Evolutionary conservation across 1,139 yeast genomes (phyloP), one percentile per base, ranked within the genome.

Genomic region (Candida gigantensis): DNA sequence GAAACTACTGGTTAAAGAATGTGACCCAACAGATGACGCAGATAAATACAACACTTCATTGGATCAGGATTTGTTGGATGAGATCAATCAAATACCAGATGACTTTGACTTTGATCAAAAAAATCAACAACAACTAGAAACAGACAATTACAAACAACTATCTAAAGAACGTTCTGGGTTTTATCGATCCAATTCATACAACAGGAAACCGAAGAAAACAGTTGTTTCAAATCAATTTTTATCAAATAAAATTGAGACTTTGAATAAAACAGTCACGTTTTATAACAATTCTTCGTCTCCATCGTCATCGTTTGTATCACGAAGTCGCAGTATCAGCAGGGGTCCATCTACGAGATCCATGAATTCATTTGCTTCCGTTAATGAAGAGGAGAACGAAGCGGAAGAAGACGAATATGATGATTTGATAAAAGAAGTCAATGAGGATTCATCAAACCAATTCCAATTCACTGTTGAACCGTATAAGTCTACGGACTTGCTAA

Each of bases 71-170:
- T 42, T 62, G 4, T 44, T 77, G 5, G 84, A 77, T 49, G 84
- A 78, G 53, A 65, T 76, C 17, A 78, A 81, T 47, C 69, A 60
- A 31, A 57, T 79, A 2, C 84, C 85, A 0, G 84, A 77, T 50
- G 85, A 79, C 46, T 79, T 58, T 48, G 80, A 78, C 35, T 77
- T 76, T 48, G 72, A 70, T 8, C 68, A 65, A 9, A 55, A 59
- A 14, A 72, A 70, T 8, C 68, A 65, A 9, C 55, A 59, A 14
- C 14, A 5, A 18, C 15, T 18, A 9, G 27, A 32, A 5, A 13
- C 35, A 10, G 35, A 37, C 17, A 16, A 11, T 24, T 17, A 19
- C 23, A 16, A 49, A 32, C 39, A 48, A 36, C 30, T 29, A 31
- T 30, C 33, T 3, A 15, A 23, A 12, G 33, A 24, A 11, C 28